Evolutionary conservation across 441 rosid species (phyloP), one percentile per base, ranked within the genome.

Genomic region (Pelargonium myrrhifolium): DNA sequence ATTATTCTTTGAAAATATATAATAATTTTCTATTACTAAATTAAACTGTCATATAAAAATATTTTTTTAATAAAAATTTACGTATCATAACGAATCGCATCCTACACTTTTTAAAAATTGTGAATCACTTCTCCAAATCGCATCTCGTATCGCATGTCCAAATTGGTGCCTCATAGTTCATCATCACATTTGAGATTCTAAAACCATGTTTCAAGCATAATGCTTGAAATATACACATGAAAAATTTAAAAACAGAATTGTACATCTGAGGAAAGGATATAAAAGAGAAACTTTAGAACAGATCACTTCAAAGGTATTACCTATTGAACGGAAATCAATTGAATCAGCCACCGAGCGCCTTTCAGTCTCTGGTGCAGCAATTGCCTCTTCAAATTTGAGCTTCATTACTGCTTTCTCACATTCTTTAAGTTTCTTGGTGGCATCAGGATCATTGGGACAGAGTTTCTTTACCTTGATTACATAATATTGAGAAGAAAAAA

Each of bases 321-420:
- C 92, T 85, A 91, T 83, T 42, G 89, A 67, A 62, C 15, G 90
- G 73, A 77, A 93, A 75, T 93, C 99, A 71, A 91, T 82, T 42
- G 97, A 83, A 71, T 93, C 97, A 26, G 95, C 99, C 5, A 91
- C 80, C 5, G 89, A 89, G 69, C 28, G 83, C 79, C 84, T 88
- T 77, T 84, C 85, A 65, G 92, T 81, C 62, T 77, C 87, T 0
- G 99, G 96, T 69, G 74, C 84, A 64, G 97, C 74, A 71, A 93
- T 93, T 39, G 99, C 99, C 79, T 91, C 99, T 81, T 91, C 99
- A 78, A 93, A 93, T 81, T 88, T 93, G 64, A 89, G 80, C 76
- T 91, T 93, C 93, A 81, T 87, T 49, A 88, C 97, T 10, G 97
- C 96, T 79, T 91, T 93, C 79, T 91, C 97, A 68, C 99, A 93